Base-by-base conservation (phyloP, 345 rosid species). In the Syzygium grande region DNA sequence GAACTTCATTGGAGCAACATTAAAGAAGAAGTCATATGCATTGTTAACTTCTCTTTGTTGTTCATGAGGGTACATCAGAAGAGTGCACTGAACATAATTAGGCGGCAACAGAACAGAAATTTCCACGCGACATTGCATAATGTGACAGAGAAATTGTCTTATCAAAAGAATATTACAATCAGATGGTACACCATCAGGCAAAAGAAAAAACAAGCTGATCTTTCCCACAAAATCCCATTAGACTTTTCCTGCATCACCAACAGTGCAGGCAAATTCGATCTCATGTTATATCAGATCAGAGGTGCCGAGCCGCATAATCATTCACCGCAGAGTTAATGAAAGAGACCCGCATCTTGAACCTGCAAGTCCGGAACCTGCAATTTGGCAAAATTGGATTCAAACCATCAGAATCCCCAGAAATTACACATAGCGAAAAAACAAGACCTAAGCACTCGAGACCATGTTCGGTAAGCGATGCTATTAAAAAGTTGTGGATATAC, bases 291-390 rank as follows among this genome's bases (percentile, higher is more conserved):
- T 73, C 83, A 3, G 22, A 38, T 34, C 0, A 38, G 83, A 73
- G 11, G 27, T 38, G 80, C 80, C 4, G 4, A 38, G 14, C 38
- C 25, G 49, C 80, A 34, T 68, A 19, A 34, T 68, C 46, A 13
- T 38, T 73, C 49, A 6, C 49, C 21, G 38, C 49, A 17, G 19
- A 56, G 41, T 87, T 84, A 87, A 38, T 15, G 88, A 80, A 87
- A 87, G 54, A 86, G 84, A 80, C 88, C 89, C 34, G 87, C 91
- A 30, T 90, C 92, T 86, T 87, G 91, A 88, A 80, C 87, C n/a
- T 85, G 86, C 87, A 85, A 59, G 52, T 92, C 95, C 16, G 87
- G 92, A 87, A 87, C 65, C 86, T 86, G 65, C 85, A 86, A 58
- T 23, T 23, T 29, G 21, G 29, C 51, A 46, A 29, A 84, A 17